These are phyloP conservation scores for Lactarius hengduanensis DNA, from an alignment of 768 basidiomycete species.

Conservation along the genomic window DNA sequence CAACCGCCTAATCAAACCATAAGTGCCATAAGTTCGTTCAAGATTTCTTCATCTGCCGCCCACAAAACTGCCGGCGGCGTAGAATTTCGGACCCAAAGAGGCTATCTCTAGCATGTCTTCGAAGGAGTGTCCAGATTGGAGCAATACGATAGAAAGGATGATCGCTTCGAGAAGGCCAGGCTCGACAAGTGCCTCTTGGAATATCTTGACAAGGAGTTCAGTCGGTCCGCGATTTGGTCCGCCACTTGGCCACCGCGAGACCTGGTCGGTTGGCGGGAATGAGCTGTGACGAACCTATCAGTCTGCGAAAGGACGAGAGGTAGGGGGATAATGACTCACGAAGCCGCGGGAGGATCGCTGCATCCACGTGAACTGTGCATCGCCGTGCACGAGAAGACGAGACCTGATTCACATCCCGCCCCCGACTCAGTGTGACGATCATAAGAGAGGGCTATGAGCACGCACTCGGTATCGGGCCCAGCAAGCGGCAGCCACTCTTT, in stretches of 20 bases:
- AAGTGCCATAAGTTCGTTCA: not conserved
- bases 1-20: not conserved
- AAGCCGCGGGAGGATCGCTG: slow-evolving; percentile 8
- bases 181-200: slow-evolving; percentile 17
- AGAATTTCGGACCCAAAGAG: not conserved
- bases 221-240: slow-evolving; percentile 9
- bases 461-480: slow-evolving; percentile 20
- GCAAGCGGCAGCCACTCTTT: slow-evolving; percentile 23
- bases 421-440: not conserved
- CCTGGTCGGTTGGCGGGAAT: slow-evolving; percentile 21
- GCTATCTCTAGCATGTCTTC: not conserved
- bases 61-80: not conserved
- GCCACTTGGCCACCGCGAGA: slow-evolving; percentile 22
- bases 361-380: slow-evolving; percentile 17
- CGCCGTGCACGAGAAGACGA: slow-evolving; percentile 16
- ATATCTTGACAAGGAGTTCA: slow-evolving; percentile 17
- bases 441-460: not conserved
- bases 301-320: not conserved
- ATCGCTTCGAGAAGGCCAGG: slow-evolving; percentile 19
- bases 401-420: not conserved
- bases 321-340: not conserved
- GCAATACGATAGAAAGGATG: slow-evolving; percentile 13
- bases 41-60: not conserved
- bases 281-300: not conserved
- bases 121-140: slow-evolving; percentile 16